Evolutionary conservation across 139 green algal species (phyloP).

Genomic region (Ettlia oleoabundans): DNA sequence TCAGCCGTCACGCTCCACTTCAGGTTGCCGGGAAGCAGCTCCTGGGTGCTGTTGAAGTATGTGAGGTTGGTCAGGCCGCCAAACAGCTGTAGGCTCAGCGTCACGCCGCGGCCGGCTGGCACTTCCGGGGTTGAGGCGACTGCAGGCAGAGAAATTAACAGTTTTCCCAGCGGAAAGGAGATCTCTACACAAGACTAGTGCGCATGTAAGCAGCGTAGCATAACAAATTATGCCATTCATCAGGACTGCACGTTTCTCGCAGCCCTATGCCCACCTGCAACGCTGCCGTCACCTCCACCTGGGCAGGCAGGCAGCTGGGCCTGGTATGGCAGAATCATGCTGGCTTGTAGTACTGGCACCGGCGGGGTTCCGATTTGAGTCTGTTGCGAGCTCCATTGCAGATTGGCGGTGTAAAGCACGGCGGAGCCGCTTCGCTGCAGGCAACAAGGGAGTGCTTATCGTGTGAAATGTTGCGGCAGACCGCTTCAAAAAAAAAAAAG

Average conservation of each 20-base stretch:
- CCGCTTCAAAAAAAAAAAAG: too few species aligned
- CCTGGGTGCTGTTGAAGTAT: neutral
- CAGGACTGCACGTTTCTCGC: too few species aligned
- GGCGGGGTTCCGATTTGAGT: neutral
- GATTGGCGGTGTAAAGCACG: neutral
- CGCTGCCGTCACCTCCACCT: neutral
- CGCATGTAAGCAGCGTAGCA: too few species aligned
- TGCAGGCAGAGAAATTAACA: too few species aligned
- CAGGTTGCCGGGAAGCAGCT: constrained; percentile 6
- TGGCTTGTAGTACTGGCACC: neutral
- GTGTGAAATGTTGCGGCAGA: too few species aligned
- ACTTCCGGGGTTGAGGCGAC: neutral
- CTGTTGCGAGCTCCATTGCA: neutral
- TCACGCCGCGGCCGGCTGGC: neutral
- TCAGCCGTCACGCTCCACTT: neutral
- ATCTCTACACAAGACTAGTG: too few species aligned
- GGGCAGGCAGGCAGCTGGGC: neutral
- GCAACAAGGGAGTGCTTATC: too few species aligned
- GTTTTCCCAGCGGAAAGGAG: too few species aligned
- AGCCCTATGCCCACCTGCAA: too few species aligned
- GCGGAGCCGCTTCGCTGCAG: neutral
- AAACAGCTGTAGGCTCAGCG: neutral
- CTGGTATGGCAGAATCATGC: neutral
- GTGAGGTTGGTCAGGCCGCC: neutral
- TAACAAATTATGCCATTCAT: too few species aligned